Percentiles rank a stretch among this genome's conserved stretches.
Evolutionary conservation across 495 filamentous ascomycete species (phyloP).

Genomic region (Clavariopsis aquatica): DNA sequence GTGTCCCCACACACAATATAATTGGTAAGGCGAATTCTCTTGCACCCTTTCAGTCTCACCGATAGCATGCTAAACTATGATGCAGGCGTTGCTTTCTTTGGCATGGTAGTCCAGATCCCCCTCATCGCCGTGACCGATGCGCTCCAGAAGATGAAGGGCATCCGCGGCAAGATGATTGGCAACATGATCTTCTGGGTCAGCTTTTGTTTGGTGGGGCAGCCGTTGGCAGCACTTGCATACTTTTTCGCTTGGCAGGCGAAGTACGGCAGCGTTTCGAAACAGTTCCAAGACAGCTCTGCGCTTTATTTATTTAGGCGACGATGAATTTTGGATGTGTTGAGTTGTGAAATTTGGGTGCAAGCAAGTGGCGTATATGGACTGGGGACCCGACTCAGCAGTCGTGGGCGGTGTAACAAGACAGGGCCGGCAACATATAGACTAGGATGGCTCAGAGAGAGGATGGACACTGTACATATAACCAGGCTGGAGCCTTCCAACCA

Average conservation of each 20-base stretch:
- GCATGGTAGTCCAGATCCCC: slow-evolving; percentile 91
- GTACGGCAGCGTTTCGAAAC: slow-evolving; percentile 72
- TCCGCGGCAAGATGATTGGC: slow-evolving; percentile 72
- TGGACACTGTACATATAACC: too few species aligned
- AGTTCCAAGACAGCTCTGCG: slow-evolving; percentile 19
- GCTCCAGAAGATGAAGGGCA: slow-evolving; percentile 74
- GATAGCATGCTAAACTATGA: slow-evolving; percentile 43
- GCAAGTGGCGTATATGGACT: background rate
- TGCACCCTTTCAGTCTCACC: background rate
- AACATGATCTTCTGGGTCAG: slow-evolving; percentile 95
- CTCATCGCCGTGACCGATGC: slow-evolving; percentile 77
- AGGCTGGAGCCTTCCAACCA: too few species aligned
- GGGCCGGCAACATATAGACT: too few species aligned
- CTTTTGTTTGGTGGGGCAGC: slow-evolving; percentile 93
- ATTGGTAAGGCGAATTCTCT: slow-evolving; percentile 59
- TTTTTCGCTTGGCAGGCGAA: slow-evolving; percentile 99
- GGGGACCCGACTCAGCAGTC: too few species aligned
- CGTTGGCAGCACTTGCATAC: slow-evolving; percentile 83
- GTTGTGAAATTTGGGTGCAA: background rate
- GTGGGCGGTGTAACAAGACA: too few species aligned
- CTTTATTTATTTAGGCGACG: slow-evolving; percentile 7
- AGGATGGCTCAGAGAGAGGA: too few species aligned
- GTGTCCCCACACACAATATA: slow-evolving; percentile 92
- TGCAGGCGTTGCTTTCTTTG: slow-evolving; percentile 75
- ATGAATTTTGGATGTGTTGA: background rate